Percentiles rank a stretch among this genome's conserved stretches.
Conservation (phyloP, 768 basidiomycete species). For the Leccinum pellstonianum region DNA sequence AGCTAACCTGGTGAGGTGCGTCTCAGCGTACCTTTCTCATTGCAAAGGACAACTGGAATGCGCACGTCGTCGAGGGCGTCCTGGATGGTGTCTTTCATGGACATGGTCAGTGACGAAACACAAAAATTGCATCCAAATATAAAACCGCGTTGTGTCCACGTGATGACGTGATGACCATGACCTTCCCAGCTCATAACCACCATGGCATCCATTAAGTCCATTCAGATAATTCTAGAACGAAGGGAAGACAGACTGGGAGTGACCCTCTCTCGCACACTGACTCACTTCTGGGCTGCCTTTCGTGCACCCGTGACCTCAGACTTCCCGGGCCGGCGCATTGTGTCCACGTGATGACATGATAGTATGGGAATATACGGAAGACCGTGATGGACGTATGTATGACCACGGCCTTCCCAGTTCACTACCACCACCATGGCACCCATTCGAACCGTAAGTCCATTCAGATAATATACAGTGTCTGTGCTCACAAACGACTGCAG, state of each 20-base stretch:
- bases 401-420: constrained; percentile 2
- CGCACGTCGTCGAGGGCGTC: constrained; percentile 70
- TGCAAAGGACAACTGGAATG: constrained; percentile 1
- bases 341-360: constrained; percentile 33
- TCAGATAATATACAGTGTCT: too few species aligned
- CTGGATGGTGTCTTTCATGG: constrained; percentile 50
- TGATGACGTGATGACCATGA: not conserved
- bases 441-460: constrained; percentile 49
- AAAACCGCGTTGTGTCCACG: constrained; percentile 18
- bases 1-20: constrained; percentile 52
- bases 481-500: constrained; percentile 10
- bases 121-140: not conserved
- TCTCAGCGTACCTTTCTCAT: constrained; percentile 11
- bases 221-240: not conserved
- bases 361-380: constrained; percentile 16
- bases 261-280: too few species aligned
- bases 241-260: too few species aligned
- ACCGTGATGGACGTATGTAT: not conserved
- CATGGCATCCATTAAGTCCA: constrained; percentile 45
- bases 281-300: too few species aligned
- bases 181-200: constrained; percentile 12
- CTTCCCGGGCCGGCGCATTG: too few species aligned
- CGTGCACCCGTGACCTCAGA: too few species aligned
- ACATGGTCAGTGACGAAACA: constrained; percentile 8
- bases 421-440: constrained; percentile 47